Evolutionary conservation across 805 yeast genomes (phyloP).

Genomic region (Pichia gijzeniarum): DNA sequence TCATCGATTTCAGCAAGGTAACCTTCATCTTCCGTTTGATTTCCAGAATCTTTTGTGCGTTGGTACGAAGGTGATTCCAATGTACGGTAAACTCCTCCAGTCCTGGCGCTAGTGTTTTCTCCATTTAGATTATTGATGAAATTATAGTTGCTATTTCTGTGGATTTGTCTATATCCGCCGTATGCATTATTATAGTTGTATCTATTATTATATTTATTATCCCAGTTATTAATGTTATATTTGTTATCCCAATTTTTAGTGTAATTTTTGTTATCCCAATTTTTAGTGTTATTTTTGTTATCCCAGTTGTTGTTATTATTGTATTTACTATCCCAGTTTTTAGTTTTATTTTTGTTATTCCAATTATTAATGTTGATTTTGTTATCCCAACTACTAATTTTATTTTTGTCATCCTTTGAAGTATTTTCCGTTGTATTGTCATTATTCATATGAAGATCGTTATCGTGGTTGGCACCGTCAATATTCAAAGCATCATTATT

Average conservation of each 20-base stretch:
- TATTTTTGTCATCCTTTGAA: background rate
- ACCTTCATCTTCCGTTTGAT: background rate
- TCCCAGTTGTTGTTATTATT: background rate
- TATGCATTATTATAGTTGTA: background rate
- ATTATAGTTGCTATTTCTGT: slow-evolving; percentile 3
- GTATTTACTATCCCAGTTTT: background rate
- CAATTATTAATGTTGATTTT: background rate
- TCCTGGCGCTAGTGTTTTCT: background rate
- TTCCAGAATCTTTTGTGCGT: background rate
- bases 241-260: background rate
- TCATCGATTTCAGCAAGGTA: background rate
- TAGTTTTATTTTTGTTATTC: background rate
- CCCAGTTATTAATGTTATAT: too few species aligned
- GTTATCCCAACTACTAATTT: background rate
- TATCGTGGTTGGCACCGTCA: background rate
- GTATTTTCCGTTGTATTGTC: background rate
- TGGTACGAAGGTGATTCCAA: too few species aligned
- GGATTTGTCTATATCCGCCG: background rate
- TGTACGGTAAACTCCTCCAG: too few species aligned
- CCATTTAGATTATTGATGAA: slow-evolving; percentile 1
- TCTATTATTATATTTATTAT: background rate
- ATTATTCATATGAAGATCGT: background rate
- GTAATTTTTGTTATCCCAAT: background rate
- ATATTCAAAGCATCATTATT: slow-evolving; percentile 21
- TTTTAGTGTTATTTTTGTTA: background rate